Evolutionary conservation across 106 monocot species (phyloP), one percentile per base, ranked within the genome.

Genomic region (Apostasia ramifera): DNA sequence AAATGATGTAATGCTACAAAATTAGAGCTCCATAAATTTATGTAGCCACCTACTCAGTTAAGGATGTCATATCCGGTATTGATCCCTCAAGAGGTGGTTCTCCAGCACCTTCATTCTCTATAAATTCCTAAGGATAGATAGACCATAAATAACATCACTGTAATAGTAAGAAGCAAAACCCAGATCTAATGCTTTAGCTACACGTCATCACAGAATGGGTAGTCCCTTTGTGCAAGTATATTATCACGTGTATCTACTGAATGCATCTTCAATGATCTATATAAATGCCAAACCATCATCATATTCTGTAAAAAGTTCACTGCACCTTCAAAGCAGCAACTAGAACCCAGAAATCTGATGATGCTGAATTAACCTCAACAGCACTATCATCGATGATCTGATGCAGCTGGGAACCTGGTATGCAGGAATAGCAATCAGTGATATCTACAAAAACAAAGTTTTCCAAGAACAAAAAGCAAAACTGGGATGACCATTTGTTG

Each of bases 31-130:
- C 54, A 13, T n/a, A 37, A 63, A 64, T 40, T 49, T 76, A 64
- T 59, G 6, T 57, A 62, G 71, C 44, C 15, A 87, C 94, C 71
- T 10, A 97, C 97, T 98, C 97, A 6, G 97, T 98, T 72, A 72
- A 85, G 61, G 97, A 98, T 66, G 97, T 98, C 97, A 98, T 98
- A 80, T 98, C 97, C 69, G 97, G 97, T 76, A 98, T 90, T 62
- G 93, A 93, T 66, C 97, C 97, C 58, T 98, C 97, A 67, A 98
- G 92, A 77, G 97, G 97, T 73, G 90, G 85, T 63, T 98, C 97
- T 61, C 97, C 93, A 67, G 67, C 67, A 73, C 92, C 93, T 77
- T 93, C 93, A 67, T 85, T 90, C 26, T 85, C 81, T 76, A 98
- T 80, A 75, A 93, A 98, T 72, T 93, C 97, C 97, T 98, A 72